phyloP scores from a whole-genome alignment of 768 basidiomycete genomes.

The Boletus tomentosulus region DNA sequence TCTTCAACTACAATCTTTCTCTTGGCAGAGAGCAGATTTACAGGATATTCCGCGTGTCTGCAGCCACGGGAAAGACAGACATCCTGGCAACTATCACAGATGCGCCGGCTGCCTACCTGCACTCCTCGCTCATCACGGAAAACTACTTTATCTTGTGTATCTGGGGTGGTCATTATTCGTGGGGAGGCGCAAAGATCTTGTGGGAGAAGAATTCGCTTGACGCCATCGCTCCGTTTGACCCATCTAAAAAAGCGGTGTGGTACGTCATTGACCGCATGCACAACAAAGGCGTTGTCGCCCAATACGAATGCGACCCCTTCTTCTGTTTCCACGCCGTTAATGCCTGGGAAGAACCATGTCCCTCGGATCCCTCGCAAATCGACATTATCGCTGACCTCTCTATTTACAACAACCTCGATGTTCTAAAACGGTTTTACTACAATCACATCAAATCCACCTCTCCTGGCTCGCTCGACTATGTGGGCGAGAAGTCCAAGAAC shows the following conservation, averaged over 20 bases:
- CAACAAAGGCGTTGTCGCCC: constrained; percentile 34
- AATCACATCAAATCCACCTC: constrained; percentile 26
- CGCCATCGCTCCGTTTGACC: constrained; percentile 31
- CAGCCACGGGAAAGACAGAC: constrained; percentile 28
- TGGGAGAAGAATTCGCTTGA: constrained; percentile 33
- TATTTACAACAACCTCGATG: constrained; percentile 30
- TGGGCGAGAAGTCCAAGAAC: constrained; percentile 16
- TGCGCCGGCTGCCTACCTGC: constrained; percentile 37
- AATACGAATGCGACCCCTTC: constrained; percentile 35
- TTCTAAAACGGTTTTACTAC: constrained; percentile 32
- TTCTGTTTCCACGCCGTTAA: constrained; percentile 40
- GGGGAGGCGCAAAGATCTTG: constrained; percentile 27
- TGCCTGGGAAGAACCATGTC: constrained; percentile 32
- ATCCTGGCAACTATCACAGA: constrained; percentile 36
- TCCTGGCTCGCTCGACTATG: constrained; percentile 23
- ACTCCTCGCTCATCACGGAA: constrained; percentile 36
- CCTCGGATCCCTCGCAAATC: constrained; percentile 21
- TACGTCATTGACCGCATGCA: constrained; percentile 37
- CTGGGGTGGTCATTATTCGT: constrained; percentile 30
- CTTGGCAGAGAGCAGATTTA: constrained; percentile 29
- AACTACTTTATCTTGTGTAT: constrained; percentile 35
- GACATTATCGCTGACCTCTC: constrained; percentile 36
- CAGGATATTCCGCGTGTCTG: constrained; percentile 34
- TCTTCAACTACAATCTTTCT: constrained; percentile 34
- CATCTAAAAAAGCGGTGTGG: constrained; percentile 29